Base-by-base conservation (phyloP, 805 yeast species). In the Cyberlindnera xylosilytica region DNA sequence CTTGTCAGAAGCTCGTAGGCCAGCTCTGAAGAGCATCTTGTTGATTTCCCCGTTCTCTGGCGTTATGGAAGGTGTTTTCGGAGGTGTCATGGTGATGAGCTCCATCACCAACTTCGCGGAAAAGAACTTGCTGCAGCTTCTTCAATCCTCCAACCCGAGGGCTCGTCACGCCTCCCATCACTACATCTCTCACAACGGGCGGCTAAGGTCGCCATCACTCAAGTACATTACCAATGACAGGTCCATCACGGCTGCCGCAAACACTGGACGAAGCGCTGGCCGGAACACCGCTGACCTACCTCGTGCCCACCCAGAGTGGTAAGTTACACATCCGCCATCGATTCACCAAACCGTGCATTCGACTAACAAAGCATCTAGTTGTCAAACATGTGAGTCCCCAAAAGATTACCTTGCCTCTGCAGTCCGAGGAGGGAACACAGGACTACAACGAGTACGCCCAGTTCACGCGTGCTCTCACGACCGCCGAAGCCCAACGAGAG, bases 301-400 rank as follows among this genome's bases (percentile, higher is more conserved):
- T 70, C 13, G 52, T 69, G 2, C 76, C 76, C 2, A 62, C 59
- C 2, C 73, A 69, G 39, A 63, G 60, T 33, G 44, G 70, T 68
- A 50, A 45, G 71, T 62, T 34, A 28, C 24, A 13, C n/a, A 16
- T n/a, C n/a, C n/a, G n/a, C n/a, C n/a, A n/a, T n/a, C n/a, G n/a
- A n/a, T n/a, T n/a, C n/a, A n/a, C n/a, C n/a, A n/a, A n/a, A n/a
- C n/a, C n/a, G n/a, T n/a, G n/a, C 16, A 28, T 3, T 30, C 18
- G 20, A 43, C 46, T 42, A 42, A 45, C 45, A 30, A 9, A 17
- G n/a, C 24, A 2, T n/a, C 4, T 34, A 50, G 53, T 47, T 28
- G 46, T 38, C 4, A 22, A 30, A 23, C 39, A 34, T 11, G 20
- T 42, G 13, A 23, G 19, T 6, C 45, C 45, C 6, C 15, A 4